These are phyloP conservation scores for Termitomyces heimii DNA, from an alignment of 768 basidiomycete genomes.

Conservation along the genomic window DNA sequence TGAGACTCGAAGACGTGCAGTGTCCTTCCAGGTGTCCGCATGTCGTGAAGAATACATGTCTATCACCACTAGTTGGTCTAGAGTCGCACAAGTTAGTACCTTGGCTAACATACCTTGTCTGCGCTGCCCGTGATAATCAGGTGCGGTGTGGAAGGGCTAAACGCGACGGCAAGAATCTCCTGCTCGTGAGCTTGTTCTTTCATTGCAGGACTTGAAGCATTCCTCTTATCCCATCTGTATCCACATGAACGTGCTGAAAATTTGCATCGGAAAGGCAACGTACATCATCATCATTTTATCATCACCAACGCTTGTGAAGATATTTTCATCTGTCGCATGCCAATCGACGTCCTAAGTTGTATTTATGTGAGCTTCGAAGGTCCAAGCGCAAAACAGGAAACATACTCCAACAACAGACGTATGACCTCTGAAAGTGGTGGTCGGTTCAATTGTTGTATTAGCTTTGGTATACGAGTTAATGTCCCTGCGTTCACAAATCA, in stretches of 20 bases:
- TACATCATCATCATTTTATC: constrained; percentile 93
- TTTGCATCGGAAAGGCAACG: constrained; percentile 21
- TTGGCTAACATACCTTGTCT: constrained; percentile 65
- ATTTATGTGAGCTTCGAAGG: not conserved
- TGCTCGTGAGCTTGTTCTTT: constrained; percentile 83
- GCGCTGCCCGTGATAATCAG: constrained; percentile 88
- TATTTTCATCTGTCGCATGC: constrained; percentile 75
- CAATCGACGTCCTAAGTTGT: constrained; percentile 86
- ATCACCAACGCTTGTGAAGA: constrained; percentile 94
- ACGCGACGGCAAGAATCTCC: constrained; percentile 88
- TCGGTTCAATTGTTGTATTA: constrained; percentile 77
- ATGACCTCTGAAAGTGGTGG: constrained; percentile 82
- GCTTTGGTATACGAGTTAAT: constrained; percentile 81
- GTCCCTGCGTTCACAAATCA: constrained; percentile 57
- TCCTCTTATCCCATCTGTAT: constrained; percentile 87
- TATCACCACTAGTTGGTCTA: constrained; percentile 22
- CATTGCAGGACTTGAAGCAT: constrained; percentile 58
- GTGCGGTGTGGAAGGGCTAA: constrained; percentile 75
- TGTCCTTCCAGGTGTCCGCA: constrained; percentile 64
- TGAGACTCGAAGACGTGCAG: constrained; percentile 92
- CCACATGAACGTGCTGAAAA: not conserved
- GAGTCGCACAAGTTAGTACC: not conserved
- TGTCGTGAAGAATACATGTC: constrained; percentile 88
- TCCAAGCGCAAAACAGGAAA: constrained; percentile 6
- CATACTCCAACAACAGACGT: constrained; percentile 87